Conservation (phyloP, 2,329 filamentous ascomycete genomes). For the Exophiala lecanii-corni region DNA sequence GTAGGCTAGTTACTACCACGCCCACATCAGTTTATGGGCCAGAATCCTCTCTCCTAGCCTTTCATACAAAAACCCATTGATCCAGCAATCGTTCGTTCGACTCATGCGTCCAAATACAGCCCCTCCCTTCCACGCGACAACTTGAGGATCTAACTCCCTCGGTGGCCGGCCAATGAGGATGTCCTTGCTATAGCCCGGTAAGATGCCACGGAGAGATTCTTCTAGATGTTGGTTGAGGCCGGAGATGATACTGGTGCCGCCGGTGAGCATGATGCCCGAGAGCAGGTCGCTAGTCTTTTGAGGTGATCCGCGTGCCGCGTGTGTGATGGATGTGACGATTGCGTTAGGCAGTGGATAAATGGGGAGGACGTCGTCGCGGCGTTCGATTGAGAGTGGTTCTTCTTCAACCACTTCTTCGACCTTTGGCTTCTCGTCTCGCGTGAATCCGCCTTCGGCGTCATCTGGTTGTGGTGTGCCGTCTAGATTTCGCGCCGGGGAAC, state of each 20-base stretch:
- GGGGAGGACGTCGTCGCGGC: slow-evolving; percentile 76
- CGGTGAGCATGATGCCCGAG: slow-evolving; percentile 84
- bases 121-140: slow-evolving; percentile 96
- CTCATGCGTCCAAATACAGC: slow-evolving; percentile 91
- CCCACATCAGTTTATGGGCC: slow-evolving; percentile 73
- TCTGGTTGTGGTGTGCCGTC: slow-evolving; percentile 40
- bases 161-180: slow-evolving; percentile 67
- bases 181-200: slow-evolving; percentile 60
- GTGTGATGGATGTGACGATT: slow-evolving; percentile 81
- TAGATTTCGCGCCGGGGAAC: slow-evolving; percentile 75
- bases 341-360: slow-evolving; percentile 80
- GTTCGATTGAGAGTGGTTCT: slow-evolving; percentile 46
- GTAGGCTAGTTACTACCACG: no score
- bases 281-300: slow-evolving; percentile 89
- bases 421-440: slow-evolving; percentile 19
- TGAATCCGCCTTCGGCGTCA: slow-evolving; percentile 14
- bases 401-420: slow-evolving; percentile 22
- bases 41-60: slow-evolving; percentile 74
- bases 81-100: slow-evolving; percentile 89
- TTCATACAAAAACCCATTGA: slow-evolving; percentile 82
- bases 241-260: slow-evolving; percentile 75
- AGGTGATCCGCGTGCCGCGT: slow-evolving; percentile 83
- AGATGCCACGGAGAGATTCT: slow-evolving; percentile 66
- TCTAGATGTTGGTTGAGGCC: slow-evolving; percentile 80
- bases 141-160: slow-evolving; percentile 90